Evolutionary conservation across 2,329 filamentous ascomycete genomes (phyloP).

Genomic region (Biscogniauxia marginata): DNA sequence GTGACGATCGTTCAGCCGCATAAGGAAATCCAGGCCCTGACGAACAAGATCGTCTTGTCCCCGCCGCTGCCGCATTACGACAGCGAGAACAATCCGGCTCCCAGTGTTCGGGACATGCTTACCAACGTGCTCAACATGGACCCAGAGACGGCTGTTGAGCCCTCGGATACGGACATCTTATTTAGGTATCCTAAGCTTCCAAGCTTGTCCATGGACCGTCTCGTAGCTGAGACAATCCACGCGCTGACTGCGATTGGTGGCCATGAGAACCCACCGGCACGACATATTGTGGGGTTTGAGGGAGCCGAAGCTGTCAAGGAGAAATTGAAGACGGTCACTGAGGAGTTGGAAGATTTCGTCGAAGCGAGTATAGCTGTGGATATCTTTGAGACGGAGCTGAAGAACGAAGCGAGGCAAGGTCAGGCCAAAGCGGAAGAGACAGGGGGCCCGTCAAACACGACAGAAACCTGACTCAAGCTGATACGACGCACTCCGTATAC

Average conservation of each 20-base stretch:
- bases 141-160: slow-evolving; percentile 58
- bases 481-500: no score
- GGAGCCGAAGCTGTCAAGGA: slow-evolving; percentile 87
- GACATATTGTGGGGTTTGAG: slow-evolving; percentile 91
- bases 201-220: slow-evolving; percentile 62
- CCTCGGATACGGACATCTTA: slow-evolving; percentile 46
- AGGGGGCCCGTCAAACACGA: slow-evolving; percentile 10
- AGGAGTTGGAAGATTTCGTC: slow-evolving; percentile 94
- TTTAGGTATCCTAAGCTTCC: slow-evolving; percentile 75
- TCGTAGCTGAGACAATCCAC: slow-evolving; percentile 87
- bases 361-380: slow-evolving; percentile 86
- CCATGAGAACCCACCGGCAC: slow-evolving; percentile 89
- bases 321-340: slow-evolving; percentile 92
- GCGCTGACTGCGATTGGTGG: slow-evolving; percentile 90
- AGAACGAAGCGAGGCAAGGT: slow-evolving; percentile 48
- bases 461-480: slow-evolving; percentile 3
- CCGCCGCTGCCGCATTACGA: slow-evolving; percentile 69
- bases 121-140: slow-evolving; percentile 75
- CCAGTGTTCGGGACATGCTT: slow-evolving; percentile 80
- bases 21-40: slow-evolving; percentile 85
- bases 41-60: slow-evolving; percentile 81
- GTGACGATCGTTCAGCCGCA: slow-evolving; percentile 94
- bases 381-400: slow-evolving; percentile 60
- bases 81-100: slow-evolving; percentile 69
- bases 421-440: slow-evolving; percentile 25